Evolutionary conservation across 176 grass and related monocot genomes (phyloP).

Genomic region (Avena atlantica): DNA sequence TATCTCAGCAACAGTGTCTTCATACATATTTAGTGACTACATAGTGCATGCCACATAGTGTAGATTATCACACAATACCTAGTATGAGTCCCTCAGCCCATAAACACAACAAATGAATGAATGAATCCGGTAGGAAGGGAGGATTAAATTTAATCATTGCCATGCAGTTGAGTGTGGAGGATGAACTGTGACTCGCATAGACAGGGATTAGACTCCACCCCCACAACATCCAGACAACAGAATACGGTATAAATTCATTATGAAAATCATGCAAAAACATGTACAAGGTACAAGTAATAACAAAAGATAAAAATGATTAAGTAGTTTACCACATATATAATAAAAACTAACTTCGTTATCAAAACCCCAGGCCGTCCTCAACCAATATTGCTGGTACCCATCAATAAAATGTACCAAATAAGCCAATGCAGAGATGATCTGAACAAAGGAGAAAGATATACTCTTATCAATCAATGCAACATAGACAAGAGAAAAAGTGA

Average conservation of each 20-base stretch:
- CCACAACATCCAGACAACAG: slow-evolving; percentile 7
- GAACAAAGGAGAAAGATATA: slow-evolving; percentile 42
- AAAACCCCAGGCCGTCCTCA: slow-evolving; percentile 85
- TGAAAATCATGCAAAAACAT: not conserved
- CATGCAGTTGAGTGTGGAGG: slow-evolving; percentile 2
- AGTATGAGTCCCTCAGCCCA: not conserved
- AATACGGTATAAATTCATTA: slow-evolving; percentile 11
- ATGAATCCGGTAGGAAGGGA: not conserved
- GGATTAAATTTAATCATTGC: not conserved
- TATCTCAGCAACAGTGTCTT: not conserved
- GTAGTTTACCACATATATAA: slow-evolving; percentile 96
- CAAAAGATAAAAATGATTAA: slow-evolving; percentile 36
- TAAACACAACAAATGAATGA: slow-evolving; percentile 2
- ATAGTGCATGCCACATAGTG: not conserved
- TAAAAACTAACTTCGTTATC: slow-evolving; percentile 98
- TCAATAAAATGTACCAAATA: slow-evolving; percentile 96
- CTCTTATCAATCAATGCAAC: slow-evolving; percentile 35
- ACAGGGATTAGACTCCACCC: slow-evolving; percentile 3
- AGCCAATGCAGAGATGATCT: slow-evolving; percentile 88
- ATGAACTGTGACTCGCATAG: not conserved
- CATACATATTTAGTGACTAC: not conserved
- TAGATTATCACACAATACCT: slow-evolving; percentile 26
- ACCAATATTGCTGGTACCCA: slow-evolving; percentile 88
- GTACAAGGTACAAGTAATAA: slow-evolving; percentile 33
- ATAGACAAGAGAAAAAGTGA: slow-evolving; percentile 30